A percentile compares a stretch with the other conserved stretches of the same genome.
Evolutionary conservation across 805 yeast species (phyloP).

Genomic region (Candida succiphila): DNA sequence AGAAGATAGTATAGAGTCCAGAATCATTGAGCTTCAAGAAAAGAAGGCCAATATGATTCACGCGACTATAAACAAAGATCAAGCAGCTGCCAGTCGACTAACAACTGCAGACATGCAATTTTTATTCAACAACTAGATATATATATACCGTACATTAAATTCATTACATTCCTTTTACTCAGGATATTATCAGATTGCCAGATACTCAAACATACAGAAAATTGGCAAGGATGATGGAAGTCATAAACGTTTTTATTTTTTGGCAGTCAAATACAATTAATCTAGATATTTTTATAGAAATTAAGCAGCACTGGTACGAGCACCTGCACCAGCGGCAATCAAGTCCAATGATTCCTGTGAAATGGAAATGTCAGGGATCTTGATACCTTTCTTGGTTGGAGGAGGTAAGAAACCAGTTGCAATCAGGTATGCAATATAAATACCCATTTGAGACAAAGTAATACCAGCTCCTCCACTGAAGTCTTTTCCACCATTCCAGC

Average conservation of each 20-base stretch:
- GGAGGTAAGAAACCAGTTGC: constrained; percentile 70
- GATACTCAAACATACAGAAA: too few relatives aligned
- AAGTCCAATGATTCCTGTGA: constrained; percentile 46
- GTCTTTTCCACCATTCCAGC: constrained; percentile 49
- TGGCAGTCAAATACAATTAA: too few relatives aligned
- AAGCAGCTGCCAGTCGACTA: constrained; percentile 76
- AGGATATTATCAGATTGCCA: too few relatives aligned
- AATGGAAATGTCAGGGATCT: constrained; percentile 49
- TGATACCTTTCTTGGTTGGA: constrained; percentile 37
- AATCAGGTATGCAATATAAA: constrained; percentile 71
- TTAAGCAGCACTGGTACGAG: constrained; percentile 56
- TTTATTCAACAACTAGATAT: constrained; percentile 64
- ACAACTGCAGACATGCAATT: constrained; percentile 95
- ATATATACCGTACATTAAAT: too few relatives aligned
- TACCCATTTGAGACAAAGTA: constrained; percentile 52
- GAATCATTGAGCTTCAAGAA: constrained; percentile 92
- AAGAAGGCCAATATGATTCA: constrained; percentile 97
- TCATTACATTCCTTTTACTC: too few relatives aligned
- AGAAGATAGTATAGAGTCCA: constrained; percentile 93
- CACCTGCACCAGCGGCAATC: constrained; percentile 60
- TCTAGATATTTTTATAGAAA: neutral
- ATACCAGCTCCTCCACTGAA: constrained; percentile 67
- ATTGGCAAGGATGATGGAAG: too few relatives aligned
- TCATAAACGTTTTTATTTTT: too few relatives aligned
- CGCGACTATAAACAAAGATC: constrained; percentile 92